These are phyloP conservation scores for Pestalotiopsis sp. DNA, from an alignment of 2,329 filamentous ascomycete species.

Conservation along the genomic window DNA sequence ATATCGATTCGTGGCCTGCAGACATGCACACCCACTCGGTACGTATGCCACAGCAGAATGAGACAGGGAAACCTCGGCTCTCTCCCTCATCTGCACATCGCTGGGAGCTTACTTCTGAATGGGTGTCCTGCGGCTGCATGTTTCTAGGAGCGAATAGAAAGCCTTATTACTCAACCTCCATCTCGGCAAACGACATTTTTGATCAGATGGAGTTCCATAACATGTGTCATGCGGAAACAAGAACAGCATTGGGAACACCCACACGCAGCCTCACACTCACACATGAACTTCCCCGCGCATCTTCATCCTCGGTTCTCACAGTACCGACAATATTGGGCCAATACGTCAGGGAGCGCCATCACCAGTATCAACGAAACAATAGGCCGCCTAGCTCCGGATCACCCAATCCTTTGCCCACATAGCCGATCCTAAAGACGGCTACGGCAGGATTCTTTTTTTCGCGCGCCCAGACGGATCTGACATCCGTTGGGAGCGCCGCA, in stretches of 20 bases:
- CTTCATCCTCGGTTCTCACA: background rate
- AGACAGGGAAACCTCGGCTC: background rate
- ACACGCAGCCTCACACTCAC: background rate
- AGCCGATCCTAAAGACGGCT: background rate
- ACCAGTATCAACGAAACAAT: background rate
- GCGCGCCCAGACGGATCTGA: background rate
- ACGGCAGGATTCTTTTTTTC: background rate
- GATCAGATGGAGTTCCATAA: background rate
- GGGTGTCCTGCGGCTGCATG: background rate
- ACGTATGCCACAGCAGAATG: background rate
- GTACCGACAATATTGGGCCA: background rate
- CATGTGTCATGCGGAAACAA: background rate
- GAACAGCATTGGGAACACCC: background rate
- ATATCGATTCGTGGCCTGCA: constrained; percentile 6
- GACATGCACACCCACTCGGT: background rate
- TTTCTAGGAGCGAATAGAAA: background rate
- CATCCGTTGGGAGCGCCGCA: constrained; percentile 6
- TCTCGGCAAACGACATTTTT: background rate
- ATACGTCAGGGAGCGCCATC: background rate
- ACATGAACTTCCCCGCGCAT: background rate
- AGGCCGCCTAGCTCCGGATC: background rate
- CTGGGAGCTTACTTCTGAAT: background rate
- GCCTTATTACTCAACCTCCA: background rate
- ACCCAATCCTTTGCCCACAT: background rate
- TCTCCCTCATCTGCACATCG: background rate